A percentile compares a stretch with the other conserved stretches of the same genome.
Conservation (phyloP, 179 eudicot genomes). For the Spinacia oleracea region DNA sequence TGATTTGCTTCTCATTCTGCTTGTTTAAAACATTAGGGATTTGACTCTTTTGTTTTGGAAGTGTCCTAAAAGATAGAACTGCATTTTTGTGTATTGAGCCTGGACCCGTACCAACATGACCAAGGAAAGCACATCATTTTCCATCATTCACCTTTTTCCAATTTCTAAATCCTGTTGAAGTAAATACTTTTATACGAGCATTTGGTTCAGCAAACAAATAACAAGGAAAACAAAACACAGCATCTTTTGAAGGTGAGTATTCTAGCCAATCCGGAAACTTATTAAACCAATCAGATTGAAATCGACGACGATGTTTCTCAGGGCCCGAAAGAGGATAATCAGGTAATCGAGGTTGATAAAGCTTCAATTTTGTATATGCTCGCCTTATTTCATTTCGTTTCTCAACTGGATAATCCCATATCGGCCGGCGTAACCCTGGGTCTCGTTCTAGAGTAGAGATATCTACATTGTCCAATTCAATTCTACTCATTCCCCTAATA, state of each 20-base stretch:
- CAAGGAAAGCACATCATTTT: background rate
- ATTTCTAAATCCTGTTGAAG: background rate
- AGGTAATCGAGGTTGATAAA: background rate
- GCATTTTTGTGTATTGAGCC: conserved; percentile 13
- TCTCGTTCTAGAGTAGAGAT: background rate
- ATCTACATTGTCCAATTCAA: background rate
- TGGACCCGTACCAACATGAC: conserved; percentile 10
- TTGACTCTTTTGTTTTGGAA: background rate
- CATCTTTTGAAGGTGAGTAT: conserved; percentile 16
- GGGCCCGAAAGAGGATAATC: background rate
- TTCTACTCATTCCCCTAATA: background rate
- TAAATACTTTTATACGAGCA: background rate
- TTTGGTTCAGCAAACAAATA: conserved; percentile 5
- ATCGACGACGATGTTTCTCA: background rate
- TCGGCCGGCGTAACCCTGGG: background rate
- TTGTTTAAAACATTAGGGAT: background rate
- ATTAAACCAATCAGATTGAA: conserved; percentile 4
- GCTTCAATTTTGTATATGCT: background rate
- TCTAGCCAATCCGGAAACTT: conserved; percentile 8
- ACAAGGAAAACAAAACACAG: background rate
- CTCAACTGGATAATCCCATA: conserved; percentile 3
- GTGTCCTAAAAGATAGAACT: background rate
- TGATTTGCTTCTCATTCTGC: background rate
- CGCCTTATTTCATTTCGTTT: conserved; percentile 6
- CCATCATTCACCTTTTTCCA: conserved; percentile 20